These are phyloP conservation scores for Heritiera fomes DNA, from an alignment of 345 rosid genomes.

Conservation along the genomic window DNA sequence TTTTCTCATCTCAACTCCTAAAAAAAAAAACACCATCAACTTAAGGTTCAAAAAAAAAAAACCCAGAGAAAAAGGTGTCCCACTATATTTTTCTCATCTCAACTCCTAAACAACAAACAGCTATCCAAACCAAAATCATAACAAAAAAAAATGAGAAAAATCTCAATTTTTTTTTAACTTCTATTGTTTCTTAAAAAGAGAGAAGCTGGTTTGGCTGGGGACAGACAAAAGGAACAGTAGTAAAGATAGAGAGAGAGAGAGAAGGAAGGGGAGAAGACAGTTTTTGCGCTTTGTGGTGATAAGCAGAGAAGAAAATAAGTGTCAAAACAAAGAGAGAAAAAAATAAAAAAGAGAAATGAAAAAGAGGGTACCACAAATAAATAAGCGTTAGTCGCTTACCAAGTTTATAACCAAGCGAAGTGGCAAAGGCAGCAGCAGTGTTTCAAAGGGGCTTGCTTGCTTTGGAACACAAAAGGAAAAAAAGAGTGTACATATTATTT, in stretches of 20 bases:
- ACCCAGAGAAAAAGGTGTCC: too few relatives aligned
- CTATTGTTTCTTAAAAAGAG: too few relatives aligned
- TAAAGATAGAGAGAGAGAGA: constrained; percentile 33
- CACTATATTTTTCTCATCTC: too few relatives aligned
- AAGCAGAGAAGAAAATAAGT: constrained; percentile 24
- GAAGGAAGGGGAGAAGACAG: constrained; percentile 19
- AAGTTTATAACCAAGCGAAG: neutral
- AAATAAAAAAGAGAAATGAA: neutral
- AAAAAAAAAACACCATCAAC: too few relatives aligned
- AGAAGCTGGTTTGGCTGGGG: constrained; percentile 18
- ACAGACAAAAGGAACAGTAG: constrained; percentile 28
- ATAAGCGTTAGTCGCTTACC: neutral
- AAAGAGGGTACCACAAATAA: neutral
- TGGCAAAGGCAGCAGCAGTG: constrained; percentile 4
- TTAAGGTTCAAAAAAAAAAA: too few relatives aligned
- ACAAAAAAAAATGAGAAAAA: too few relatives aligned
- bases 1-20: too few relatives aligned
- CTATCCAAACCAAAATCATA: too few relatives aligned
- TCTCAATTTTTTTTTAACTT: too few relatives aligned
- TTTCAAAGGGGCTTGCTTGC: neutral
- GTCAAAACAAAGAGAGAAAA: neutral
- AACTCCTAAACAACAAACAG: too few relatives aligned
- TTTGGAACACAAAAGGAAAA: neutral
- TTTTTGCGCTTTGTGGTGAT: constrained; percentile 34
- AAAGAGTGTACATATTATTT: neutral